A percentile compares a stretch with the other conserved stretches of the same genome.
These are phyloP conservation scores for Carex cristatella DNA, from an alignment of 176 grass and related monocot species.

Conservation along the genomic window DNA sequence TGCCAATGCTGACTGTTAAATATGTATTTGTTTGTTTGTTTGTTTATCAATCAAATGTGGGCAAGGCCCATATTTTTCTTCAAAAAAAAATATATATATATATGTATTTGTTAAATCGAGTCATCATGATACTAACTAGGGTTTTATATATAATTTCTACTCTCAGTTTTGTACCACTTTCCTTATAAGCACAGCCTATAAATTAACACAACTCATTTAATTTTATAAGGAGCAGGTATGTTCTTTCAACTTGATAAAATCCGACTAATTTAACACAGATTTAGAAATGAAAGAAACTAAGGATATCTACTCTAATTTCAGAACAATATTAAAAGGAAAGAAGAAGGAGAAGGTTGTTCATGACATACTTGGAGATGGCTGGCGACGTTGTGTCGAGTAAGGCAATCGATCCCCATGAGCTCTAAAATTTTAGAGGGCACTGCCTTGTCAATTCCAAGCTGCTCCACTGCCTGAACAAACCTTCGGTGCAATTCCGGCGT, in stretches of 20 bases:
- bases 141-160: not conserved
- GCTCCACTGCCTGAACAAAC: constrained; percentile 96
- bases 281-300: not conserved
- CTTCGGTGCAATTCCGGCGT: constrained; percentile 93
- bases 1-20: not conserved
- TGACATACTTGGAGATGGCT: constrained; percentile 79
- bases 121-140: not conserved
- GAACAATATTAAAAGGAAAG: not conserved
- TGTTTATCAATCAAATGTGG: no score
- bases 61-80: no score
- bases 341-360: not conserved
- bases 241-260: not conserved
- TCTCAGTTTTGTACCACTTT: not conserved
- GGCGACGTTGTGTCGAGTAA: constrained; percentile 88
- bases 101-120: no score
- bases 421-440: constrained; percentile 92
- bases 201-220: not conserved
- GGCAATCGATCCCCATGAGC: constrained; percentile 79
- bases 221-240: not conserved
- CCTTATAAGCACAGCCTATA: not conserved
- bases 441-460: constrained; percentile 92
- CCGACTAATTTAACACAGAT: not conserved
- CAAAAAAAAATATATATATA: no score
- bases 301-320: not conserved
- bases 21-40: not conserved